Evolutionary conservation across 371 early-diverging fungal genomes (phyloP), one percentile per base, ranked within the genome.

Genomic region (Syncephalastrum sp.): DNA sequence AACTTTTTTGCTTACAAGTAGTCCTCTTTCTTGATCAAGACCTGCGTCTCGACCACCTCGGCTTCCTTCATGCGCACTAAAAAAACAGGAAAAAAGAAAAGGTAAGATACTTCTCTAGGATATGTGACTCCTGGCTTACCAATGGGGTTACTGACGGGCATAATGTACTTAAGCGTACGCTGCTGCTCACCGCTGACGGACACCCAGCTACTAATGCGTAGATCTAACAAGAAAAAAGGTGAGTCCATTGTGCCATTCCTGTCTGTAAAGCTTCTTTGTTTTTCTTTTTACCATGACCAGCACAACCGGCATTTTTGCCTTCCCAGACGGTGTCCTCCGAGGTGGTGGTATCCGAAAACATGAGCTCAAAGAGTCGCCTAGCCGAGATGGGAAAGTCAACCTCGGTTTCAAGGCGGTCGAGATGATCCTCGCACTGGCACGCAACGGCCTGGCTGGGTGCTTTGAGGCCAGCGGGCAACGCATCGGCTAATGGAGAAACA

Each of bases 381-480:
- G 90, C 88, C 2, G 89, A 77, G 13, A 87, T 69, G 0, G 75
- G 72, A 16, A 88, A 64, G 1, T 73, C 76, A 17, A 77, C 59
- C 25, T 89, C 84, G 10, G 70, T 56, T n/a, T 85, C 87, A 14
- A 72, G 57, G 44, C 74, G 77, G 29, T 91, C 91, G 14, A 85
- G 55, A 67, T 91, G 91, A 41, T 82, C 82, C 42, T 83, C 77
- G 61, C 91, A 91, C n/a, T 74, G 77, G 54, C 91, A 91, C 0
- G 64, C 50, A 0, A 79, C 72, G 7, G 81, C 78, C 0, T 64
- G 65, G 0, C 72, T 43, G 0, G 89, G 90, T 1, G 46, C 56
- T 5, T 72, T 56, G 7, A 84, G 55, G 4, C 65, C 54, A 1
- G 69, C 54, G 47, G 78, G 82, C 10, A 68, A 21, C 8, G 52